Evolutionary conservation across 768 basidiomycete species (phyloP), one percentile per base, ranked within the genome.

Genomic region (Cystobasidium tubakii): DNA sequence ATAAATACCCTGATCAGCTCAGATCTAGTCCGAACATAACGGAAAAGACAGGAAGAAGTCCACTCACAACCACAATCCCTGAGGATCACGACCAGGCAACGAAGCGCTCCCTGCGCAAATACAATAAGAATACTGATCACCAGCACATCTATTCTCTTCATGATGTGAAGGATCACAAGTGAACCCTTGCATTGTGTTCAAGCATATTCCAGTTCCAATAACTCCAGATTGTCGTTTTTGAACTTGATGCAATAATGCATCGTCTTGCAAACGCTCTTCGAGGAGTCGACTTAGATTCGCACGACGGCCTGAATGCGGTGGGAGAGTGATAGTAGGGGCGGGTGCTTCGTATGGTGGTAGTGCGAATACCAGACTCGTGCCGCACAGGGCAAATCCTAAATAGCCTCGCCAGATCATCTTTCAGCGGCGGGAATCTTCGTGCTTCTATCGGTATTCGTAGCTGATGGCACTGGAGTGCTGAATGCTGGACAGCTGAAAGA

Each of bases 131-230:
- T 29, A 71, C 23, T 54, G 7, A 67, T 50, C 66, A 34, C 66
- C 66, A 46, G 66, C 69, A 60, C 69, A 71, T n/a, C 69, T 2
- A 31, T 71, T 71, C 55, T 71, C 50, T 44, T 71, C 54, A 34
- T 71, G 69, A n/a, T 57, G 33, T 36, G 69, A 71, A 27, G 55
- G 53, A 44, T 60, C 54, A 44, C 69, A 71, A 27, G n/a, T 46
- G 55, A 71, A 71, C 1, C 69, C 55, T 21, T 42, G 9, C 69
- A 71, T 71, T 10, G 69, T 54, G 21, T n/a, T 62, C 33, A 13
- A 12, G 33, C 69, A 71, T 7, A 60, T 55, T 34, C 69, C 69
- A 34, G 69, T 71, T 3, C 69, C 69, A 31, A 71, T 67, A 3
- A 67, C 39, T 50, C 43, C 66, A 34, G 25, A 29, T 46, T 65